Evolutionary conservation across 371 early-diverging fungal genomes (phyloP), one percentile per base, ranked within the genome.

Genomic region (Nematocida sp.): DNA sequence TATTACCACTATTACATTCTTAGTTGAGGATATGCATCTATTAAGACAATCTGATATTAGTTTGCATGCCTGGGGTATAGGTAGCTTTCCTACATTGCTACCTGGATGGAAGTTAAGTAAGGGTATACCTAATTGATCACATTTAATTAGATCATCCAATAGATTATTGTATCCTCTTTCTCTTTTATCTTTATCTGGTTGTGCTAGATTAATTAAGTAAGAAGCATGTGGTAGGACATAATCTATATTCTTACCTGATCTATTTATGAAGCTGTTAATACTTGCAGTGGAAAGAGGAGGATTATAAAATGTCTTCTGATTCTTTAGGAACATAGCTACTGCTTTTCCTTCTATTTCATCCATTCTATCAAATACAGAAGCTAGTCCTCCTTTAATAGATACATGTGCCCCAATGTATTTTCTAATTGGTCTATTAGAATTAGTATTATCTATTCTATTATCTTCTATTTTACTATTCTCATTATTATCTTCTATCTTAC

Each of bases 51-150:
- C 60, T 3, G 86, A 75, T 43, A 88, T 82, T 27, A 79, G 74
- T 45, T 48, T 41, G 35, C 86, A 81, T 45, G 82, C 81, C 35
- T 80, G 77, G 17, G 78, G 79, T 3, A 45, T 53, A 4, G 84
- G 80, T 29, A 81, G 80, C 52, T 83, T 78, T 1, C 83, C 83
- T 9, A 82, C 78, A 52, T 85, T 80, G 31, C 85, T 85, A 13
- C 87, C 87, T n/a, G 87, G 87, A 74, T 88, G 88, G 63, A 88
- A 82, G 60, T 88, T 88, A 70, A 87, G 87, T 19, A 81, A 55
- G 48, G 65, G 67, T 32, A 88, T 84, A 0, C 86, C 86, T 17
- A 88, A 79, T 19, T 57, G 43, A 15, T 85, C 81, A 63, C 87
- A 87, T 63, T 87, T 63, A 41, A 78, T 78, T 37, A 88, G 65